Evolutionary conservation across 2,329 filamentous ascomycete genomes (phyloP), one percentile per base, ranked within the genome.

Genomic region (Chalara sp.): DNA sequence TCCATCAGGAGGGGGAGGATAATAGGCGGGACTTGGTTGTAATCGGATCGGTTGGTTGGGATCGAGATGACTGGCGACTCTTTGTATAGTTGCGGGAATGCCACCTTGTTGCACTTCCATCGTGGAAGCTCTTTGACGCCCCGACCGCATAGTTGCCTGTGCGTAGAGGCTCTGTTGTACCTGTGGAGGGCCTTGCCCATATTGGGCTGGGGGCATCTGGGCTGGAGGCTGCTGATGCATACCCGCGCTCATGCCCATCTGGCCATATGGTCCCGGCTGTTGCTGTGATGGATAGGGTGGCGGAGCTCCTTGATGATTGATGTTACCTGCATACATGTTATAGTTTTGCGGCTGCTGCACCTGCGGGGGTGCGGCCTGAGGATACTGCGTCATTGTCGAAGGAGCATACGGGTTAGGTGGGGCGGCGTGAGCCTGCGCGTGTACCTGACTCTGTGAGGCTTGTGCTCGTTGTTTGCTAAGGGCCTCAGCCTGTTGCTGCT

Each of bases 11-110:
- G 92, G 88, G 21, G 93, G 93, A 8, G 93, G 93, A 62, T 97
- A 99, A 69, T 99, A 99, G 1, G 93, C 93, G 5, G 93, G 93
- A 61, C 90, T 96, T 2, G 93, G 93, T 66, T 99, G 93, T 51
- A 97, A 71, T 46, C 93, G 82, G 62, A 99, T 97, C 0, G 93
- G 93, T 53, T 91, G 88, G 61, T 83, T 97, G 1, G 93, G 93
- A 64, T 99, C 93, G 43, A 99, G 79, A 68, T 97, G 92, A 66
- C 90, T 96, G 41, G 93, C 93, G 28, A 99, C 93, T 60, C 93
- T 80, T 69, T 99, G 93, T 52, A 99, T 89, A 3, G 91, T 85
- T 11, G 88, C 85, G 5, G 93, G 93, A 53, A 99, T 96, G 2
- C 92, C 92, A 56, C 87, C 91, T 64, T 91, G 87, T 63, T 95